A percentile compares a stretch with the other conserved stretches of the same genome.
phyloP scores from a whole-genome alignment of 2,329 filamentous ascomycete genomes.

The Alternaria panax region DNA sequence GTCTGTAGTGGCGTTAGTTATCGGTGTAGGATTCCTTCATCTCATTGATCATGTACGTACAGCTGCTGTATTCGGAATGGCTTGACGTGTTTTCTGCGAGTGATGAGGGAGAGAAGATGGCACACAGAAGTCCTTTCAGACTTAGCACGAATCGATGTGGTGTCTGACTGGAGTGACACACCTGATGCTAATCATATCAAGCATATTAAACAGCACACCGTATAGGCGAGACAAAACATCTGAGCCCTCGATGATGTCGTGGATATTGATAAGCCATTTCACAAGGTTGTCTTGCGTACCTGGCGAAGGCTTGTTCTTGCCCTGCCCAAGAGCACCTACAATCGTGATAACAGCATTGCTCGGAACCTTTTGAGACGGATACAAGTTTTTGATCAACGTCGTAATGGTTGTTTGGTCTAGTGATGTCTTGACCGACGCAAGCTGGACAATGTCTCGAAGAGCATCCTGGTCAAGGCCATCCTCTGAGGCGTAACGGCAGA shows the following conservation, averaged over 20 bases:
- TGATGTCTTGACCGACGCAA: conserved; percentile 70
- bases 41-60: conserved; percentile 27
- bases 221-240: conserved; percentile 73
- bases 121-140: conserved; percentile 62
- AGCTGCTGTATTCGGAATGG: conserved; percentile 83
- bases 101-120: conserved; percentile 80
- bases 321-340: conserved; percentile 78
- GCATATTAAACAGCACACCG: conserved; percentile 77
- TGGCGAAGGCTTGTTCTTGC: conserved; percentile 75
- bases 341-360: conserved; percentile 69
- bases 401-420: conserved; percentile 79
- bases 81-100: conserved; percentile 80
- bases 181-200: conserved; percentile 81
- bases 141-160: conserved; percentile 28
- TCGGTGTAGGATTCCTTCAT: neutral
- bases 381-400: conserved; percentile 75
- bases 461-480: conserved; percentile 69
- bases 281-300: conserved; percentile 74
- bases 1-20: conserved; percentile 43
- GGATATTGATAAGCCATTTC: conserved; percentile 79
- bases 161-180: conserved; percentile 44
- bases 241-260: conserved; percentile 72
- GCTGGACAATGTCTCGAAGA: conserved; percentile 69
- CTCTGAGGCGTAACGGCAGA: conserved; percentile 70
- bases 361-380: conserved; percentile 72